Evolutionary conservation across 2,329 filamentous ascomycete species (phyloP).

Genomic region (Calonectria multiphialidica): DNA sequence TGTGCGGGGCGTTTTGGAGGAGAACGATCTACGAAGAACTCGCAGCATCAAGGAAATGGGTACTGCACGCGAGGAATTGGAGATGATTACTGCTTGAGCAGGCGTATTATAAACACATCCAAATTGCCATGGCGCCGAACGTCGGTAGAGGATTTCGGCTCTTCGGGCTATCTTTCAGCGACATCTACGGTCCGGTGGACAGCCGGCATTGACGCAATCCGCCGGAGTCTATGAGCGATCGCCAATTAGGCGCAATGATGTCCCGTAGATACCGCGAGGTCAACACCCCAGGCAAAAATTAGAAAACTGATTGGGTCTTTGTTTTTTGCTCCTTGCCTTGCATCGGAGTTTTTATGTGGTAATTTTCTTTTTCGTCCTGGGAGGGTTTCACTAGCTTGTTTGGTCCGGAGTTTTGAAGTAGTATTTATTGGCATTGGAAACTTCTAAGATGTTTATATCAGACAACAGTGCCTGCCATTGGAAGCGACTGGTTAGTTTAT

Average conservation of each 20-base stretch:
- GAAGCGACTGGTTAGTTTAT: background rate
- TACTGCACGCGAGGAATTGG: background rate
- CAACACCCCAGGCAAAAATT: background rate
- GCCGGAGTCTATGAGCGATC: conserved; percentile 7
- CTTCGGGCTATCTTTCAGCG: conserved; percentile 41
- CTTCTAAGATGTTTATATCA: background rate
- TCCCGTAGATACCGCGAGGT: conserved; percentile 1
- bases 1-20: too few relatives aligned
- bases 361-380: too few relatives aligned
- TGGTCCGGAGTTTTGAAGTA: conserved; percentile 6
- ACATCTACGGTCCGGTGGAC: conserved; percentile 14
- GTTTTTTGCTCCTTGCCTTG: background rate
- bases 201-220: conserved; percentile 22
- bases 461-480: background rate
- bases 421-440: background rate
- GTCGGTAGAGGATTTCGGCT: conserved; percentile 28
- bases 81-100: background rate
- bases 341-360: background rate
- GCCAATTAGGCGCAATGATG: background rate
- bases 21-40: too few relatives aligned
- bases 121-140: conserved; percentile 22
- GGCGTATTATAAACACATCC: background rate
- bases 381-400: background rate
- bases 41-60: too few relatives aligned
- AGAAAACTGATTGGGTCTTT: background rate